These are phyloP conservation scores for Helminthosporium solani DNA, from an alignment of 2,329 filamentous ascomycete species.

Conservation along the genomic window DNA sequence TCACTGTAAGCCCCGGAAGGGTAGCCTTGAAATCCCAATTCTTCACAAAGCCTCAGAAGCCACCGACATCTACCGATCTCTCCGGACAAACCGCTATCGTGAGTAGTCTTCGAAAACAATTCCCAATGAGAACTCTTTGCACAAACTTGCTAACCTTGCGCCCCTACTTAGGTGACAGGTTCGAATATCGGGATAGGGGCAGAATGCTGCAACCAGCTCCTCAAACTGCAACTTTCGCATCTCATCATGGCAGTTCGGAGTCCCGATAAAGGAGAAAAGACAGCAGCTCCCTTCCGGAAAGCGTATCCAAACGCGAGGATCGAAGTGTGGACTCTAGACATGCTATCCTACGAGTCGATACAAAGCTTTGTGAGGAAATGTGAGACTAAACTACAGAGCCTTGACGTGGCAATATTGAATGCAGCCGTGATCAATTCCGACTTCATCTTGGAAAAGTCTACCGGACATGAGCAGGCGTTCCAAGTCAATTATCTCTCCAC, in stretches of 20 bases:
- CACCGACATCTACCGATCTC: slow-evolving; percentile 5
- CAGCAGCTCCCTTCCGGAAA: slow-evolving; percentile 18
- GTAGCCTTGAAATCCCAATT: slow-evolving; percentile 4
- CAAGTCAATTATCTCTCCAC: slow-evolving; percentile 60
- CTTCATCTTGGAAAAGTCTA: slow-evolving; percentile 14
- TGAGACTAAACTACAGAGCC: slow-evolving; percentile 6
- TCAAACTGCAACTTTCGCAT: slow-evolving; percentile 16
- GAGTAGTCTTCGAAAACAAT: too few species aligned
- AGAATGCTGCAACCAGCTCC: slow-evolving; percentile 24
- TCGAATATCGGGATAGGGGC: slow-evolving; percentile 34
- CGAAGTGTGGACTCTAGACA: slow-evolving; percentile 31
- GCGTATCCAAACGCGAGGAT: slow-evolving; percentile 14
- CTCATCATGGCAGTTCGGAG: slow-evolving; percentile 36
- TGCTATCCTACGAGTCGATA: slow-evolving; percentile 24
- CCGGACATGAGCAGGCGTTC: slow-evolving; percentile 42
- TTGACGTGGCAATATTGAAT: slow-evolving; percentile 39
- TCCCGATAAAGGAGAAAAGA: slow-evolving; percentile 27
- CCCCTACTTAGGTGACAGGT: slow-evolving; percentile 22
- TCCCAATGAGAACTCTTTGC: too few species aligned
- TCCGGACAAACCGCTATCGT: slow-evolving; percentile 44
- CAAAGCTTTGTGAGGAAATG: slow-evolving; percentile 18
- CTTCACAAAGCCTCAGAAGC: slow-evolving; percentile 4
- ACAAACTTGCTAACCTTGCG: too few species aligned
- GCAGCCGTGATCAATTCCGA: slow-evolving; percentile 25
- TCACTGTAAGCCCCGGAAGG: neutral